These are phyloP conservation scores for Detonula confervacea DNA, from an alignment of 352 stramenopile genomes.

Conservation along the genomic window DNA sequence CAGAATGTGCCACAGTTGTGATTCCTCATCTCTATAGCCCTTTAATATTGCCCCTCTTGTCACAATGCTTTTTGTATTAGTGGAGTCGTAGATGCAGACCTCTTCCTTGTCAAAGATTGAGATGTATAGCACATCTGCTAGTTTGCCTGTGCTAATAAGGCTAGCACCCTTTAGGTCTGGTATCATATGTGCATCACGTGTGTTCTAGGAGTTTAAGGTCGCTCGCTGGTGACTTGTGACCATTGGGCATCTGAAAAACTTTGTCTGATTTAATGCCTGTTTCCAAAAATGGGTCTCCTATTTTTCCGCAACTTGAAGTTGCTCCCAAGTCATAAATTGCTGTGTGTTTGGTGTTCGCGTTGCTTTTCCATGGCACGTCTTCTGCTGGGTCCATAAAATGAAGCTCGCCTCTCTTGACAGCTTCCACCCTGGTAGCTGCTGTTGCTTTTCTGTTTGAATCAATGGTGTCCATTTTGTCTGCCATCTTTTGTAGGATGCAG, in stretches of 20 bases:
- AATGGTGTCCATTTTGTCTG: too few relatives aligned
- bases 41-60: constrained; percentile 2
- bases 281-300: neutral
- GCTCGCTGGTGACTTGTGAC: neutral
- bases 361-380: too few relatives aligned
- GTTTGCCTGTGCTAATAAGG: constrained; percentile 32
- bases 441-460: too few relatives aligned
- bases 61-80: constrained; percentile 4
- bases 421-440: too few relatives aligned
- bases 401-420: too few relatives aligned
- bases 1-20: too few relatives aligned
- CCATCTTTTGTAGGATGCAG: too few relatives aligned
- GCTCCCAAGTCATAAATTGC: neutral
- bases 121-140: constrained; percentile 22
- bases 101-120: constrained; percentile 27
- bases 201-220: constrained; percentile 3
- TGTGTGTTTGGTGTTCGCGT: too few relatives aligned
- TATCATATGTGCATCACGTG: constrained; percentile 18
- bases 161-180: neutral
- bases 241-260: neutral
- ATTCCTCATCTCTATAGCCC: too few relatives aligned
- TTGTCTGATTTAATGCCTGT: neutral
- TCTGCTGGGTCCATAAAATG: too few relatives aligned
- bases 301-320: neutral
- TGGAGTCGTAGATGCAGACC: constrained; percentile 31